A percentile compares a stretch with the other conserved stretches of the same genome.
Conservation (phyloP, 2,329 filamentous ascomycete genomes). For the Incumbomyces lentus region DNA sequence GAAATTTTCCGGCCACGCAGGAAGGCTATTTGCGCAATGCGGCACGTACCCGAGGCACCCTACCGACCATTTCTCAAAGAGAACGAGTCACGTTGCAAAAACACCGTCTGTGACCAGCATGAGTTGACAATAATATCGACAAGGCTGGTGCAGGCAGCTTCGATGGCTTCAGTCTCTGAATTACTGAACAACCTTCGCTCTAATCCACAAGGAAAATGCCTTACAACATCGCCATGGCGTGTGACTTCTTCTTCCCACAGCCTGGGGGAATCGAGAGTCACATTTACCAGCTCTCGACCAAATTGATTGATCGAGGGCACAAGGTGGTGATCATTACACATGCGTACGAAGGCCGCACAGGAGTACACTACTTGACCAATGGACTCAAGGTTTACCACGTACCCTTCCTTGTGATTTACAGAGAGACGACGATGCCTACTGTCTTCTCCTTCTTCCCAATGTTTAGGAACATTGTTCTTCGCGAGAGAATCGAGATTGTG, state of each 20-base stretch:
- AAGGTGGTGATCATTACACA: constrained; percentile 98
- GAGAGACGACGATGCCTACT: constrained; percentile 84
- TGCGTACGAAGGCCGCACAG: constrained; percentile 80
- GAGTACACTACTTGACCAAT: constrained; percentile 90
- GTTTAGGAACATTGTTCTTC: constrained; percentile 91
- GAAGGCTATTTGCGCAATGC: not conserved
- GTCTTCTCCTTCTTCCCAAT: constrained; percentile 98
- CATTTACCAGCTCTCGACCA: constrained; percentile 95
- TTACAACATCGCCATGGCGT: constrained; percentile 80
- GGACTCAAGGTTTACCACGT: constrained; percentile 97
- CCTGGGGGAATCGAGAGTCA: constrained; percentile 95
- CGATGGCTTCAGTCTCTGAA: too few relatives aligned
- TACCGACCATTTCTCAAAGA: too few relatives aligned
- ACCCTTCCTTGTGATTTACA: constrained; percentile 91
- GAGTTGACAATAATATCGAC: too few relatives aligned
- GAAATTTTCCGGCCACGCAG: not conserved
- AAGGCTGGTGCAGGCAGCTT: too few relatives aligned
- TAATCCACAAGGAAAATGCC: constrained; percentile 41
- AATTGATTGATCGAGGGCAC: constrained; percentile 93
- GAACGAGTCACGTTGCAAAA: too few relatives aligned
- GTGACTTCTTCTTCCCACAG: constrained; percentile 98
- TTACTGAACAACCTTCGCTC: too few relatives aligned
- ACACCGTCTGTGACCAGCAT: too few relatives aligned
- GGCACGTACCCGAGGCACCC: too few relatives aligned
- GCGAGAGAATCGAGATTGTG: constrained; percentile 91